phyloP scores from a whole-genome alignment of 495 filamentous ascomycete genomes.

The Podospora australis region DNA sequence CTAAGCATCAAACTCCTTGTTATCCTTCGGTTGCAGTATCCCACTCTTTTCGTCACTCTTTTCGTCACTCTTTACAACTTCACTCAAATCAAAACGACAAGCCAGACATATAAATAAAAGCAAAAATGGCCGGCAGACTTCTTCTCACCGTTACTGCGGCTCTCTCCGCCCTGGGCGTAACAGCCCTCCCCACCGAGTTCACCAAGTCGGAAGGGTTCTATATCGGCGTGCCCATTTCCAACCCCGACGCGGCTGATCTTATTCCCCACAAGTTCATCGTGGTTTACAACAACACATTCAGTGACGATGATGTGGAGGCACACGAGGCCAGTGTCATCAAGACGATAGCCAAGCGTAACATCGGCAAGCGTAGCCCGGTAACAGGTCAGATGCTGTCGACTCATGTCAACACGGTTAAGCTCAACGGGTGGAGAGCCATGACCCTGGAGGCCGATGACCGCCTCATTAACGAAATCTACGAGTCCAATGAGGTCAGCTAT shows the following conservation, averaged over 20 bases:
- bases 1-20: background rate
- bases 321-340: slow-evolving; percentile 36
- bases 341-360: slow-evolving; percentile 42
- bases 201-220: slow-evolving; percentile 18
- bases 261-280: slow-evolving; percentile 46
- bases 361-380: slow-evolving; percentile 33
- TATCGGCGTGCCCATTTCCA: slow-evolving; percentile 40
- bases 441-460: slow-evolving; percentile 42
- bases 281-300: slow-evolving; percentile 43
- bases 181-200: slow-evolving; percentile 25
- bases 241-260: slow-evolving; percentile 29
- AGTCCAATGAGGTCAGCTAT: slow-evolving; percentile 39
- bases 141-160: slow-evolving; percentile 24
- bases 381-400: slow-evolving; percentile 36
- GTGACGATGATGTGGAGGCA: slow-evolving; percentile 31
- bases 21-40: background rate
- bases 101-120: slow-evolving; percentile 1
- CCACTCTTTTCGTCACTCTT: background rate
- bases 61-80: slow-evolving; percentile 1
- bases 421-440: slow-evolving; percentile 42
- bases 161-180: slow-evolving; percentile 26
- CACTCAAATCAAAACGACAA: background rate
- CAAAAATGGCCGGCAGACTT: slow-evolving; percentile 24
- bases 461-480: slow-evolving; percentile 39
- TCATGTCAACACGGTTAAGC: slow-evolving; percentile 33